Evolutionary conservation across 2,329 filamentous ascomycete species (phyloP).

Genomic region (Colletotrichum neosansevieriae): DNA sequence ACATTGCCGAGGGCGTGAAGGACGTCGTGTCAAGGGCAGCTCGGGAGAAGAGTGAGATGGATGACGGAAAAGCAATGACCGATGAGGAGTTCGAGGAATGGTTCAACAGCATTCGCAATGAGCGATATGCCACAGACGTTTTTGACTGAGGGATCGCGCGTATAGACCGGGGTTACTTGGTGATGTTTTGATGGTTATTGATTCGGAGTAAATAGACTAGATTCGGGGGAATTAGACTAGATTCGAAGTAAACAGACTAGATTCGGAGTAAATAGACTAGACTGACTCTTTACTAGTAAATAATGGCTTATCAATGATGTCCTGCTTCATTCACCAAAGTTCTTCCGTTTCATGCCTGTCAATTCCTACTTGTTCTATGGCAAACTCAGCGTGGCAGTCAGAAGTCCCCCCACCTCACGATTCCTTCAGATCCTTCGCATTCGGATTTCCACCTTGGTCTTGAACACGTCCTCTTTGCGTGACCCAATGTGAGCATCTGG

Average conservation of each 20-base stretch:
- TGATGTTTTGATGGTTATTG: neutral
- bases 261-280: too few relatives aligned
- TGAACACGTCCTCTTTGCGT: neutral
- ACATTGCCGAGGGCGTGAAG: conserved; percentile 56
- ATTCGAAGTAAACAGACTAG: too few relatives aligned
- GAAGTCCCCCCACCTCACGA: neutral
- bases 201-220: too few relatives aligned
- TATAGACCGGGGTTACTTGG: neutral
- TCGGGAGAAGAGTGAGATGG: conserved; percentile 45
- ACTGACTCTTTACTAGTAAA: neutral
- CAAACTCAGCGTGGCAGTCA: neutral
- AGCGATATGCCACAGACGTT: conserved; percentile 71
- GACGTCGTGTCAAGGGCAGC: conserved; percentile 44
- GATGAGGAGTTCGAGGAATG: conserved; percentile 56
- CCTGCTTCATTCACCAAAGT: neutral
- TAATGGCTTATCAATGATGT: neutral
- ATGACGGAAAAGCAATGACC: conserved; percentile 44
- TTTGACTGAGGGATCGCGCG: conserved; percentile 59
- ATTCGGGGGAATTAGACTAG: too few relatives aligned
- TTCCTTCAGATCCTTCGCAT: neutral
- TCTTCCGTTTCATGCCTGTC: neutral
- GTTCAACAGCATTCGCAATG: conserved; percentile 64
- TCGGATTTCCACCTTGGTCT: neutral
- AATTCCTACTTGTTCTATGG: neutral
- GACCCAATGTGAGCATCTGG: neutral